These are phyloP conservation scores for Erythrobasidium hasegawianum DNA, from an alignment of 1,284 basidiomycete genomes.

Conservation along the genomic window DNA sequence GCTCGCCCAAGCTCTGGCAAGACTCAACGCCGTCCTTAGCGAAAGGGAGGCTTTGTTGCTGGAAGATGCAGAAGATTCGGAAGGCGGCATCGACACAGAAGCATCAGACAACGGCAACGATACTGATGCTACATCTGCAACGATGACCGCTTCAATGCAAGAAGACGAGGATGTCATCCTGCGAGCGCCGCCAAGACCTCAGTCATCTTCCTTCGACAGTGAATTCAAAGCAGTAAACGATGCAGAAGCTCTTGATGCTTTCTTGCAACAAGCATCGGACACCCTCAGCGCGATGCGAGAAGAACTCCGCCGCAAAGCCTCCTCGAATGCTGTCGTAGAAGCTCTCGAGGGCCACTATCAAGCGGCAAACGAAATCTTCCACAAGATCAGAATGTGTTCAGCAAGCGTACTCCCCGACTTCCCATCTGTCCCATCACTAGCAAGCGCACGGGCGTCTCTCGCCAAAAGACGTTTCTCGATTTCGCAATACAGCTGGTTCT, in stretches of 20 bases:
- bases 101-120: not conserved
- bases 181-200: not conserved
- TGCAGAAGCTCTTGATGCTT: slow-evolving; percentile 14
- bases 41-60: not conserved
- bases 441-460: not conserved
- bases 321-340: not conserved
- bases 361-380: not conserved
- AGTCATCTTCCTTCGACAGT: not conserved
- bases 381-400: not conserved
- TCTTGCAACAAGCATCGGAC: slow-evolving; percentile 13
- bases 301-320: slow-evolving; percentile 15
- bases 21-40: not conserved
- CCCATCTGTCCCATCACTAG: not conserved
- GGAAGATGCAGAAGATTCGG: not conserved
- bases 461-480: not conserved
- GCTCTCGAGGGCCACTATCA: not conserved
- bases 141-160: no score
- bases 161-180: no score
- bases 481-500: not conserved
- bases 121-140: no score
- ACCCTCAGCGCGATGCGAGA: slow-evolving; percentile 10
- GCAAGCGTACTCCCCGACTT: not conserved
- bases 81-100: not conserved
- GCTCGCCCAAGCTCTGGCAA: not conserved
- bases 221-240: not conserved